Conservation (phyloP, 2,329 filamentous ascomycete species). For the Septoria linicola region DNA sequence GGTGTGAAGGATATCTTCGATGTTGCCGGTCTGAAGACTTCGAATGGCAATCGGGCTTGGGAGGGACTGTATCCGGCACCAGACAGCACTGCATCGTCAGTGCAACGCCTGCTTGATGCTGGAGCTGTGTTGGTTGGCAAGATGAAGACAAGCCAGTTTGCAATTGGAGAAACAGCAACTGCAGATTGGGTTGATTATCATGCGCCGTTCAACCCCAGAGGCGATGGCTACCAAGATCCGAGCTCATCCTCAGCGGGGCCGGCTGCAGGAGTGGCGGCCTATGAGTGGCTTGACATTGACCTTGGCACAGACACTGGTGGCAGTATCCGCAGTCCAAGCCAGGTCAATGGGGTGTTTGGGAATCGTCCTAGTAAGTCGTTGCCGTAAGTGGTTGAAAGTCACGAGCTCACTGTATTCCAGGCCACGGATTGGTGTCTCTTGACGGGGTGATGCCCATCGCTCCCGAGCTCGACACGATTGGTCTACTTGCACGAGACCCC, state of each 20-base stretch:
- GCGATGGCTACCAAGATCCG: constrained; percentile 46
- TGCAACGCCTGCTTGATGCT: constrained; percentile 55
- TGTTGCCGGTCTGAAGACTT: constrained; percentile 55
- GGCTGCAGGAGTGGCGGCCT: constrained; percentile 45
- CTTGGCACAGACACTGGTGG: constrained; percentile 53
- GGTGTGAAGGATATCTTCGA: constrained; percentile 63
- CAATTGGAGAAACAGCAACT: constrained; percentile 47
- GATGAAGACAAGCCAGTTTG: constrained; percentile 46
- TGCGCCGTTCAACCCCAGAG: constrained; percentile 42
- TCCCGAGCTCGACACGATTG: constrained; percentile 49
- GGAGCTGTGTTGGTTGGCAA: constrained; percentile 54
- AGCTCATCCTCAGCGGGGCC: constrained; percentile 50
- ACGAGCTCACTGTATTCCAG: no score
- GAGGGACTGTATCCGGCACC: constrained; percentile 51
- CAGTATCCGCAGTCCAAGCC: constrained; percentile 50
- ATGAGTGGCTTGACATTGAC: constrained; percentile 51
- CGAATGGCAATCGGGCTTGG: constrained; percentile 58
- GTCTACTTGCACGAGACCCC: constrained; percentile 47
- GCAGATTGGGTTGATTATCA: constrained; percentile 51
- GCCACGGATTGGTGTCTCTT: constrained; percentile 47
- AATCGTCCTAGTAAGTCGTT: constrained; percentile 44
- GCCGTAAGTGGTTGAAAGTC: no score
- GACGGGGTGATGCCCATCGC: constrained; percentile 50
- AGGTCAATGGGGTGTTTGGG: constrained; percentile 48
- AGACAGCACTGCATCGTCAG: constrained; percentile 44